Conservation (phyloP, 495 filamentous ascomycete species). For the Chaetomium fimeti region DNA sequence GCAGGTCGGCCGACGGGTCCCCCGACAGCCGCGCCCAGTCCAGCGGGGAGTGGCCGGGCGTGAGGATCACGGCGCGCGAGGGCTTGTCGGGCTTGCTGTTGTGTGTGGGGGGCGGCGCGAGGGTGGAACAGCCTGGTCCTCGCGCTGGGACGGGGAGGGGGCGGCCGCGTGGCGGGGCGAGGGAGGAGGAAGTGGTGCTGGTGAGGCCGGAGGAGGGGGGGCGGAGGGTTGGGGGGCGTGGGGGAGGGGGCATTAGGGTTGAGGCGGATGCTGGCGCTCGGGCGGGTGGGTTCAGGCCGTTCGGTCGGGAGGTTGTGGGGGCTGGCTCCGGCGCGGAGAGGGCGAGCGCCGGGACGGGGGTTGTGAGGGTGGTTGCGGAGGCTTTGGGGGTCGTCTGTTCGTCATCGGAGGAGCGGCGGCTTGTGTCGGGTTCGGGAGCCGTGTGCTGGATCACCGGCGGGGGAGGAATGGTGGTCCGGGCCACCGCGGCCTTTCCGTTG, state of each 20-base stretch:
- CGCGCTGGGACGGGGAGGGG: slow-evolving; percentile 32
- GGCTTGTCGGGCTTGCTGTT: slow-evolving; percentile 48
- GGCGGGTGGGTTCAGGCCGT: slow-evolving; percentile 23
- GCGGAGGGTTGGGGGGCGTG: slow-evolving; percentile 34
- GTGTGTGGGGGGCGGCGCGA: slow-evolving; percentile 50
- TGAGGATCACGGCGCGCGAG: slow-evolving; percentile 63
- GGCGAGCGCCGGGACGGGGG: slow-evolving; percentile 41
- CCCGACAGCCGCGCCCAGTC: slow-evolving; percentile 84
- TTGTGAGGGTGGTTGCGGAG: slow-evolving; percentile 12
- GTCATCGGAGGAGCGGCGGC: slow-evolving; percentile 3
- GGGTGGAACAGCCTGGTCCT: slow-evolving; percentile 38
- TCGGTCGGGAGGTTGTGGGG: slow-evolving; percentile 8
- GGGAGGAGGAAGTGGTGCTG: slow-evolving; percentile 23
- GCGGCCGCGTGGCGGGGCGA: slow-evolving; percentile 44
- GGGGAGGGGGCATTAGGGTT: slow-evolving; percentile 35
- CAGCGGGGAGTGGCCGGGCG: slow-evolving; percentile 85
- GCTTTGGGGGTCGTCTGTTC: slow-evolving; percentile 48
- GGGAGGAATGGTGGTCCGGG: slow-evolving; percentile 25
- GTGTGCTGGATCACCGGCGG: slow-evolving; percentile 16
- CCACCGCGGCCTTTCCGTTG: neutral
- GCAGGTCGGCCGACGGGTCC: slow-evolving; percentile 65
- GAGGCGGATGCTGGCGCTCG: slow-evolving; percentile 30
- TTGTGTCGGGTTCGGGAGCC: slow-evolving; percentile 11
- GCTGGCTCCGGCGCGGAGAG: slow-evolving; percentile 39
- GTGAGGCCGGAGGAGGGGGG: slow-evolving; percentile 15